Evolutionary conservation across 257 asterid species (phyloP), one percentile per base, ranked within the genome.

Genomic region (Solanum tacnaense): DNA sequence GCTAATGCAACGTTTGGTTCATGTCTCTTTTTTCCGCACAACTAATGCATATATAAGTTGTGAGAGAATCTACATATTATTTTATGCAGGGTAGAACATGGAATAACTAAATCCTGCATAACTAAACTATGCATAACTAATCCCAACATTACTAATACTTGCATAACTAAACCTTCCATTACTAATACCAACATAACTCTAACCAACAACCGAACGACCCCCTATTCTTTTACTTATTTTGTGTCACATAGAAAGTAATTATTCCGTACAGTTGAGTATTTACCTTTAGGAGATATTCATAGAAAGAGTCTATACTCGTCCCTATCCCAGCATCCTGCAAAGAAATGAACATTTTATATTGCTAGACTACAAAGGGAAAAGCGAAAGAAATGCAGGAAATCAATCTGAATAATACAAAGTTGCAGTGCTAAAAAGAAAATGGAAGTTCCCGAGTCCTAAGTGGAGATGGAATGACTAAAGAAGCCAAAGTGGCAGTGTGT

Each of bases 291-390:
- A 97, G 97, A 91, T 97, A 97, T 91, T 97, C 99, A 86, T 97
- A 97, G 90, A 96, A 97, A 86, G 99, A 97, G 93, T 97, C 99
- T 89, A 97, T 94, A 92, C 99, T 97, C 83, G 99, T 97, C 87
- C 99, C 99, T 84, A 97, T 96, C 90, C 99, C 99, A 84, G 99
- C 99, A 93, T 97, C 99, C 99, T 97, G 94, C 91, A 93, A 91
- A 87, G 46, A 60, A 91, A 89, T 86, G 89, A 65, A 85, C 29
- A 87, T 74, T 86, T 75, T 79, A 68, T 29, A 91, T 88, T 92
- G 81, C n/a, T 83, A 35, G 58, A 87, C 32, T 12, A 29, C 68
- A 74, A 36, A 41, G 70, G 84, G 31, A 49, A 82, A 82, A 82
- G 86, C 6, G 18, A 82, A 82, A 83, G 70, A 82, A 82, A 83